Evolutionary conservation across 768 basidiomycete genomes (phyloP).

Genomic region (Pisolithus tinctorius): DNA sequence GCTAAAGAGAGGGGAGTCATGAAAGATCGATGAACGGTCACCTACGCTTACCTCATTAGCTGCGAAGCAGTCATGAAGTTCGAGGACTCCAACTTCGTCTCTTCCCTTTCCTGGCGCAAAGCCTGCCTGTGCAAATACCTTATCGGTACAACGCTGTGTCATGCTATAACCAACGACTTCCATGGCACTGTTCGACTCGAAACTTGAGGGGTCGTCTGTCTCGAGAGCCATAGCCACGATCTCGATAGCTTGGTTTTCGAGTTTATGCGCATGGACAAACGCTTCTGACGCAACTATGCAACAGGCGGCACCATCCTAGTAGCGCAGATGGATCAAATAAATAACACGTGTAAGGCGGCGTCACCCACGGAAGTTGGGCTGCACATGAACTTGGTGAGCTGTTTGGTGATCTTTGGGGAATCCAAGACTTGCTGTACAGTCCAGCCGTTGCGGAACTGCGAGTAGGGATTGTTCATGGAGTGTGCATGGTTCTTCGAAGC

Average conservation of each 20-base stretch:
- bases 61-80: conserved; percentile 84
- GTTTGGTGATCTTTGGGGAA: conserved; percentile 61
- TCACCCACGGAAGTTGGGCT: conserved; percentile 67
- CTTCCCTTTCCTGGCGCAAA: conserved; percentile 55
- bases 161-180: conserved; percentile 78
- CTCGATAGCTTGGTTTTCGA: conserved; percentile 86
- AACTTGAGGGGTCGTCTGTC: conserved; percentile 62
- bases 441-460: conserved; percentile 80
- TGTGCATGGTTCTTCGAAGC: conserved; percentile 83
- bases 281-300: conserved; percentile 74
- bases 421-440: conserved; percentile 61
- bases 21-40: background rate
- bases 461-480: conserved; percentile 77
- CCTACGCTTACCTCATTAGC: conserved; percentile 57
- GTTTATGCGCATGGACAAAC: conserved; percentile 62
- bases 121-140: conserved; percentile 66
- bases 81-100: conserved; percentile 75
- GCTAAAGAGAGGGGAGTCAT: conserved; percentile 31
- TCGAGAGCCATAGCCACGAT: conserved; percentile 59
- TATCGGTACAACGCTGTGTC: conserved; percentile 61
- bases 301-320: conserved; percentile 67
- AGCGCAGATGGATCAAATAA: background rate
- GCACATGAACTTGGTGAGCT: conserved; percentile 81
- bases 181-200: conserved; percentile 66
- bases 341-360: background rate